These are phyloP conservation scores for Tribonema minus DNA, from an alignment of 108 stramenopile genomes.

Conservation along the genomic window DNA sequence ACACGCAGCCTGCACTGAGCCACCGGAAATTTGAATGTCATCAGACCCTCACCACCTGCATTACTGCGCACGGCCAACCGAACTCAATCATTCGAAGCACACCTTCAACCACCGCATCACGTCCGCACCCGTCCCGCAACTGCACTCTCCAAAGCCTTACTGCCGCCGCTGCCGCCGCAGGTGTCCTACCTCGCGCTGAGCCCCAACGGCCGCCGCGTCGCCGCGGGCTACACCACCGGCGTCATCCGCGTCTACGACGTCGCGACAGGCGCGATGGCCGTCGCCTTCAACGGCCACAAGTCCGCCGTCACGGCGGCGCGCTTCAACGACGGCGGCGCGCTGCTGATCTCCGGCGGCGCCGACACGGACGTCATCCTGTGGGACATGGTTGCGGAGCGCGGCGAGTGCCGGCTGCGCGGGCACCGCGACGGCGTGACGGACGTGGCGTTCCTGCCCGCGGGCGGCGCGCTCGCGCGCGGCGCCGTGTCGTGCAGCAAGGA, in stretches of 20 bases:
- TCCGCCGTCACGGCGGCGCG: slow-evolving; percentile 35
- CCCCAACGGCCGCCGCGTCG: slow-evolving; percentile 27
- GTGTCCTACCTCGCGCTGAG: slow-evolving; percentile 34
- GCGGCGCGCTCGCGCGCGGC: not conserved
- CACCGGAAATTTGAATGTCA: too few relatives aligned
- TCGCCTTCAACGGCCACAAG: slow-evolving; percentile 47
- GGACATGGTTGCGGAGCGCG: slow-evolving; percentile 88
- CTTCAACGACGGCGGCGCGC: slow-evolving; percentile 63
- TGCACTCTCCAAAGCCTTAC: not conserved
- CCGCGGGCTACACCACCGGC: slow-evolving; percentile 41
- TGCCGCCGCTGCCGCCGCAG: not conserved
- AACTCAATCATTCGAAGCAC: not conserved
- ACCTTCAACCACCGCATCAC: not conserved
- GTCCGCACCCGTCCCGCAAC: not conserved
- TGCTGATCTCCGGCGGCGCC: too few relatives aligned
- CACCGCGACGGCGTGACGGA: slow-evolving; percentile 85
- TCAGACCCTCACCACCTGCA: too few relatives aligned
- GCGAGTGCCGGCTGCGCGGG: slow-evolving; percentile 80
- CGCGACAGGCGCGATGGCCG: slow-evolving; percentile 13
- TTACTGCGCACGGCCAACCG: too few relatives aligned
- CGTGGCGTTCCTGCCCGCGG: slow-evolving; percentile 64
- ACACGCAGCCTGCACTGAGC: too few relatives aligned
- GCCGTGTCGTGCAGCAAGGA: slow-evolving; percentile 75
- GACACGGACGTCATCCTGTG: slow-evolving; percentile 87
- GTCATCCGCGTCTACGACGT: slow-evolving; percentile 28